phyloP scores from a whole-genome alignment of 306 rosid species.

The Castanospermum australe region DNA sequence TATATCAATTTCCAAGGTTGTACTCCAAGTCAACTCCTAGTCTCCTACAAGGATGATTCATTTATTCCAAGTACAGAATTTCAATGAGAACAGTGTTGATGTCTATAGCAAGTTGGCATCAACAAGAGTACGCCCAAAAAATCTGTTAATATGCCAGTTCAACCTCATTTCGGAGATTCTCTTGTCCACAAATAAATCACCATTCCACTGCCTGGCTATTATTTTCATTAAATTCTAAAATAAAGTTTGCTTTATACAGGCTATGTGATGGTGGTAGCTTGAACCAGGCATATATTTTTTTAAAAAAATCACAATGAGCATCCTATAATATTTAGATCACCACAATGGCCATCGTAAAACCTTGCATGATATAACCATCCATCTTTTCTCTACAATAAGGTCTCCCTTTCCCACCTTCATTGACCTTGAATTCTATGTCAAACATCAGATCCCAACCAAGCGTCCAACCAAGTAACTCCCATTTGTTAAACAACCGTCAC shows the following conservation, averaged over 20 bases:
- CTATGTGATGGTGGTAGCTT: not conserved
- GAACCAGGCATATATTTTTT: not conserved
- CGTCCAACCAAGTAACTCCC: not conserved
- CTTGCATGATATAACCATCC: not conserved
- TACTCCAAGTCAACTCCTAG: constrained; percentile 19
- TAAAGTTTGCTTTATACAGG: not conserved
- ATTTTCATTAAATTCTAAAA: constrained; percentile 15
- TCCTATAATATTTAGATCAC: not conserved
- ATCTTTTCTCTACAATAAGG: not conserved
- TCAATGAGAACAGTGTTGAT: constrained; percentile 4
- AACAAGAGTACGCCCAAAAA: constrained; percentile 8
- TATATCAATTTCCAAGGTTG: not conserved
- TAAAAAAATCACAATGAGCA: not conserved
- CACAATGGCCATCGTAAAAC: not conserved
- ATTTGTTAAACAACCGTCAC: not conserved
- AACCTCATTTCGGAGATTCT: not conserved
- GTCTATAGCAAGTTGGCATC: not conserved
- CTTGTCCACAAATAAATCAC: not conserved
- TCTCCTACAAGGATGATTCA: not conserved
- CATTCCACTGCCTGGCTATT: not conserved
- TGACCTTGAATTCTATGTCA: not conserved
- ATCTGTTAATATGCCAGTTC: not conserved
- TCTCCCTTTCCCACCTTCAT: not conserved
- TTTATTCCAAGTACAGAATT: not conserved
- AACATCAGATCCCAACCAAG: not conserved